These are phyloP conservation scores for Macadamia tetraphylla DNA, from an alignment of 164 flowering plant genomes.

Conservation along the genomic window DNA sequence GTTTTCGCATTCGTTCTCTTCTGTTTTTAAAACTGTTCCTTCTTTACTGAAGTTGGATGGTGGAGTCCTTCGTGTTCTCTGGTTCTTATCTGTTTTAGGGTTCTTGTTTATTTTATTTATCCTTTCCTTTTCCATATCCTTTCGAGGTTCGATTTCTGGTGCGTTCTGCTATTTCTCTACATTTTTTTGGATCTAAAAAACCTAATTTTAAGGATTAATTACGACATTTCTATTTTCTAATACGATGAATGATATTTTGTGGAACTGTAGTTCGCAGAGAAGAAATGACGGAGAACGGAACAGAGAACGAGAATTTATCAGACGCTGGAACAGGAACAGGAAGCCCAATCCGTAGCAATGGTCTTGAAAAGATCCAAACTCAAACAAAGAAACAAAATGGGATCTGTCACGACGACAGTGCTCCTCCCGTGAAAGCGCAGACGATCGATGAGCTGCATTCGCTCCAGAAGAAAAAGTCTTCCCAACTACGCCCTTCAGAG, in stretches of 20 bases:
- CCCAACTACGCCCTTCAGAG: conserved; percentile 74
- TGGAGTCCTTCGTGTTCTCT: conserved; percentile 8
- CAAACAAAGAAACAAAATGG: conserved; percentile 26
- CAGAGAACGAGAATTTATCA: conserved; percentile 33
- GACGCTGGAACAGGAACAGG: conserved; percentile 6
- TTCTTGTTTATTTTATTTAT: background rate
- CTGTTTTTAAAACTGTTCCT: background rate
- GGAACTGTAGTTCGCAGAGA: background rate
- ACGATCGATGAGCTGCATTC: conserved; percentile 84
- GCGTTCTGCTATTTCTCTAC: background rate
- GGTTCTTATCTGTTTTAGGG: conserved; percentile 11
- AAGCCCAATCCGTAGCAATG: conserved; percentile 22
- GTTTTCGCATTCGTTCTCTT: conserved; percentile 7
- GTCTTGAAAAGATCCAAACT: conserved; percentile 39
- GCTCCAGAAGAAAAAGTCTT: conserved; percentile 68
- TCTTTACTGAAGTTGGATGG: conserved; percentile 20
- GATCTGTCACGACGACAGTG: conserved; percentile 61
- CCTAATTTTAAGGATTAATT: too few species aligned
- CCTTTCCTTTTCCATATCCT: background rate
- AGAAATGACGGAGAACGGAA: conserved; percentile 32
- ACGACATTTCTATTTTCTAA: too few species aligned
- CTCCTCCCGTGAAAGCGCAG: conserved; percentile 59
- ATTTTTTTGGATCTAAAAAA: too few species aligned
- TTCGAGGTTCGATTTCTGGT: conserved; percentile 11
- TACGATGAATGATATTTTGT: too few species aligned